These are phyloP conservation scores for Amaranthus palmeri DNA, from an alignment of 148 eudicot species.

Conservation along the genomic window DNA sequence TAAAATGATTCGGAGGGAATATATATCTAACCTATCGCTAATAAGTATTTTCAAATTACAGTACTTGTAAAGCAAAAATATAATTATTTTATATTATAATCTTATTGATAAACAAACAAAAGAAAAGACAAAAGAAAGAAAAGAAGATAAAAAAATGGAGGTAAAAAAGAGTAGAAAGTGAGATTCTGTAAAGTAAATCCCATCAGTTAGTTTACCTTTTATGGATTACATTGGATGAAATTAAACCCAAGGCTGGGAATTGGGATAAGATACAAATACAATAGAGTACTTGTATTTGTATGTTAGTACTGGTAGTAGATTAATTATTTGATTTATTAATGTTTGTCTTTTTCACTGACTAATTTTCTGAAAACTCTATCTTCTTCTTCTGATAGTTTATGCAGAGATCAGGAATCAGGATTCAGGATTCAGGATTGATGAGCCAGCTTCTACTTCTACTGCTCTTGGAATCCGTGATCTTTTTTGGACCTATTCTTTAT, in stretches of 20 bases:
- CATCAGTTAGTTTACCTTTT: constrained; percentile 37
- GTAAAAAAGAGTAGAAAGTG: constrained; percentile 24
- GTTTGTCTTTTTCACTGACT: constrained; percentile 5
- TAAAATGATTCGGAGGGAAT: too few species aligned
- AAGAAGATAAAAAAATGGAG: constrained; percentile 4
- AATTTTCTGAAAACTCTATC: constrained; percentile 15
- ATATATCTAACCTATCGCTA: too few species aligned
- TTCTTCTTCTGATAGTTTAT: constrained; percentile 28
- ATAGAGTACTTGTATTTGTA: neutral
- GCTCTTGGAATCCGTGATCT: constrained; percentile 42
- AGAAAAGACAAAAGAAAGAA: neutral
- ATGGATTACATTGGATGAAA: constrained; percentile 8
- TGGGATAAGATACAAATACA: too few species aligned
- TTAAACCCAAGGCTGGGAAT: neutral
- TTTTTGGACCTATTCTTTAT: constrained; percentile 34
- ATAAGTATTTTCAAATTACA: too few species aligned
- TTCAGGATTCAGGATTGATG: constrained; percentile 19
- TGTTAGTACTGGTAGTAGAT: constrained; percentile 9
- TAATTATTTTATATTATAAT: too few species aligned
- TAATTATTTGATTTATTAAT: neutral
- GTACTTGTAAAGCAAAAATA: too few species aligned
- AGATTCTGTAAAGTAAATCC: constrained; percentile 24
- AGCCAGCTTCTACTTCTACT: neutral
- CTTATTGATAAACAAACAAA: too few species aligned
- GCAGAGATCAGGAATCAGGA: constrained; percentile 32